These are phyloP conservation scores for Stephania cephalantha DNA, from an alignment of 164 flowering plant genomes.

Conservation along the genomic window DNA sequence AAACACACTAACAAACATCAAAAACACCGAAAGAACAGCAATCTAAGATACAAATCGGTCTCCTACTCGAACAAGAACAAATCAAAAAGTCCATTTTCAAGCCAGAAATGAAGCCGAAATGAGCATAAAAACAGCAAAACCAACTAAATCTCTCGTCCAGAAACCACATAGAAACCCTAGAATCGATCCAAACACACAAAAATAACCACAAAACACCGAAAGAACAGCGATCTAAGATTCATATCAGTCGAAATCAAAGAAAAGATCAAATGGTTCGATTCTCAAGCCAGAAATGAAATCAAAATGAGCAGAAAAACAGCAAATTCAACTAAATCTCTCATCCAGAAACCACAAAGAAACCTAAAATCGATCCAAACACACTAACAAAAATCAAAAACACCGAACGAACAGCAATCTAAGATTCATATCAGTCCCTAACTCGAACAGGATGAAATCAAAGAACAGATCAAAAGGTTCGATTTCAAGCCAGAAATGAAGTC, in stretches of 20 bases:
- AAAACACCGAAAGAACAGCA: background rate
- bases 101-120: background rate
- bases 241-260: background rate
- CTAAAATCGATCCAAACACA: background rate
- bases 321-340: background rate
- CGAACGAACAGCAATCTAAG: background rate
- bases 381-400: background rate
- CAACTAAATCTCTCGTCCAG: too few species aligned
- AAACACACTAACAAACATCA: background rate
- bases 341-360: background rate
- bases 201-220: too few species aligned
- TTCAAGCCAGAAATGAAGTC: background rate
- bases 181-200: too few species aligned
- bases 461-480: too few species aligned
- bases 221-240: too few species aligned
- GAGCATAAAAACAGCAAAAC: too few species aligned
- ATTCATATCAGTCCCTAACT: too few species aligned
- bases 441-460: too few species aligned
- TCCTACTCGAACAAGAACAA: too few species aligned
- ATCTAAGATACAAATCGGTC: background rate
- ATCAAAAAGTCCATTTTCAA: background rate
- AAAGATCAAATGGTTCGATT: too few species aligned
- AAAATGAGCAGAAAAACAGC: background rate
- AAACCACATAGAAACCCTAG: too few species aligned
- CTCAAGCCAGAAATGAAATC: background rate